These are phyloP conservation scores for Podospora pseudoanserina DNA, from an alignment of 495 filamentous ascomycete genomes.

Conservation along the genomic window DNA sequence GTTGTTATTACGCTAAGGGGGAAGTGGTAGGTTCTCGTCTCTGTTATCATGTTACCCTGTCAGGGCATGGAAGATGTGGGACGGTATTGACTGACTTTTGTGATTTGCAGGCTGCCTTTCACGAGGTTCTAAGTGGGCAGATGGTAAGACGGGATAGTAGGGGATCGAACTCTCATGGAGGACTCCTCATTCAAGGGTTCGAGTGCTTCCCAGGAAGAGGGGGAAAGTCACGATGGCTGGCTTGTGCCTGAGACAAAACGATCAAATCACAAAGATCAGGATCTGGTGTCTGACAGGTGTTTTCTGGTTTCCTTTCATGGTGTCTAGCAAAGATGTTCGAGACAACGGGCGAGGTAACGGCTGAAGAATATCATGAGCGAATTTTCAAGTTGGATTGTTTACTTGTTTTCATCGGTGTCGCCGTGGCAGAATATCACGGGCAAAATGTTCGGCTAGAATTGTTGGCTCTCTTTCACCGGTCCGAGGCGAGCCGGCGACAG, in stretches of 20 bases:
- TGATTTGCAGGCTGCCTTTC: conserved; percentile 56
- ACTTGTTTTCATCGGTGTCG: not conserved
- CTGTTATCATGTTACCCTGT: not conserved
- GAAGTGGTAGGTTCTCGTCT: conserved; percentile 61
- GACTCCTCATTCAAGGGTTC: not conserved
- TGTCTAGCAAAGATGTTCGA: not conserved
- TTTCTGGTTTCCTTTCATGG: not conserved
- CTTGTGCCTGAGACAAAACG: not conserved
- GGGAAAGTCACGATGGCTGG: not conserved
- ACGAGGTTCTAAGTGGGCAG: conserved; percentile 50
- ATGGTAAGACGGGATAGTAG: not conserved
- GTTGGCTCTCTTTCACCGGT: conserved; percentile 7
- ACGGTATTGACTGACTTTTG: not conserved
- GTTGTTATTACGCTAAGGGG: conserved; percentile 87
- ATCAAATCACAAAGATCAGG: not conserved
- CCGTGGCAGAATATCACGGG: not conserved
- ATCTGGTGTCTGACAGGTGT: not conserved
- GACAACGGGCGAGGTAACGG: not conserved
- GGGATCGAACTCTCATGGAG: not conserved
- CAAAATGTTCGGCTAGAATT: not conserved
- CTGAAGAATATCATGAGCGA: not conserved
- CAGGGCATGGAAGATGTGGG: not conserved
- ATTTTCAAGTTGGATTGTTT: not conserved
- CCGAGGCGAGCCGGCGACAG: not conserved
- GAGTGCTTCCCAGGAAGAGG: not conserved